A percentile compares a stretch with the other conserved stretches of the same genome.
Conservation (phyloP, 1,139 yeast species). For the Suhomyces panamericanus region DNA sequence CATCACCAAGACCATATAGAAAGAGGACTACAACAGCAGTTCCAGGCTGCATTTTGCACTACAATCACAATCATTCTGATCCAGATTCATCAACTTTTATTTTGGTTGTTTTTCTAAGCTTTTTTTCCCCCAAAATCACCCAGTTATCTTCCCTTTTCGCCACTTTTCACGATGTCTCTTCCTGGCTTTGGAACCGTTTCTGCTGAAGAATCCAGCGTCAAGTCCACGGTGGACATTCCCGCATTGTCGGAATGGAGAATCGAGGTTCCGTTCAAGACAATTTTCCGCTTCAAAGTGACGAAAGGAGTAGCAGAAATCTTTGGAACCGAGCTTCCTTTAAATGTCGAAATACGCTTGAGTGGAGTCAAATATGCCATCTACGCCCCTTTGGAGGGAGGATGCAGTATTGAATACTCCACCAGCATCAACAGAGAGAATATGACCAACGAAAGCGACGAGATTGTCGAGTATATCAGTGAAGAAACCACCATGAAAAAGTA, state of each 20-base stretch:
- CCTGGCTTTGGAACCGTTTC: constrained; percentile 19
- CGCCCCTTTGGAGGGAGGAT: constrained; percentile 58
- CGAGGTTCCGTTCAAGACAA: constrained; percentile 63
- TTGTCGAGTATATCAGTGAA: constrained; percentile 64
- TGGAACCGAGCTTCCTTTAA: constrained; percentile 87
- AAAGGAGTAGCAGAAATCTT: constrained; percentile 84
- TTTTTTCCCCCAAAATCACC: no score
- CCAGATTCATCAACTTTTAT: no score
- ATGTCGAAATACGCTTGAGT: constrained; percentile 59
- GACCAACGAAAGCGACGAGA: constrained; percentile 36
- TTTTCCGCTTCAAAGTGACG: constrained; percentile 54
- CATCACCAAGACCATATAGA: neutral
- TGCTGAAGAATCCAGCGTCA: constrained; percentile 13
- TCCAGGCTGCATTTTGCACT: neutral
- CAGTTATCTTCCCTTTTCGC: neutral
- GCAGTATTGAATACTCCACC: constrained; percentile 49
- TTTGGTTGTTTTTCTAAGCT: no score
- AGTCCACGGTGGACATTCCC: constrained; percentile 31
- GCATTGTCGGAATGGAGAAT: constrained; percentile 79
- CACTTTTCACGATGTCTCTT: constrained; percentile 15
- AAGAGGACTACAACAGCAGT: neutral
- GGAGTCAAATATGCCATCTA: constrained; percentile 59
- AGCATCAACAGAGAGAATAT: constrained; percentile 49
- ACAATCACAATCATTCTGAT: no score
- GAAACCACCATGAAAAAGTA: constrained; percentile 68